phyloP scores from a whole-genome alignment of 2,329 filamentous ascomycete species.

The Scedosporium boydii region DNA sequence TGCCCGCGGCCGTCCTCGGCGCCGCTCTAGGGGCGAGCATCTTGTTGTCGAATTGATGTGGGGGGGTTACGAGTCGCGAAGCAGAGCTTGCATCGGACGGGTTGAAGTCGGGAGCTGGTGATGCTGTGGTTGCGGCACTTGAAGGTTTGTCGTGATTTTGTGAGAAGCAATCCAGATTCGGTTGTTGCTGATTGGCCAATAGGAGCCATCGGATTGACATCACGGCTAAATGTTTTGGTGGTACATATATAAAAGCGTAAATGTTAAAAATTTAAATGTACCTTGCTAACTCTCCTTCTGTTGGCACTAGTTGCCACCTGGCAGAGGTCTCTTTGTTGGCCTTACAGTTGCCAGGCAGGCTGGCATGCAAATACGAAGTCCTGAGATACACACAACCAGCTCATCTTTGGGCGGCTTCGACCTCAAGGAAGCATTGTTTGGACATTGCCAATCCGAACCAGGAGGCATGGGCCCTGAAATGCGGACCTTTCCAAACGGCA shows the following conservation, averaged over 20 bases:
- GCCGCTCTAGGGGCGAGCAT: constrained; percentile 37
- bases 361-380: too few species aligned
- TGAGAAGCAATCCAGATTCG: constrained; percentile 9
- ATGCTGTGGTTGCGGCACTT: constrained; percentile 23
- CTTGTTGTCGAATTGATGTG: constrained; percentile 16
- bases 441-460: too few species aligned
- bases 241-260: not conserved
- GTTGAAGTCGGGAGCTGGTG: constrained; percentile 17
- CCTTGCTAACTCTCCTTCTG: not conserved
- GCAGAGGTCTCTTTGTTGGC: too few species aligned
- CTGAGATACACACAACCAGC: too few species aligned
- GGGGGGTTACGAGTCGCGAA: constrained; percentile 1
- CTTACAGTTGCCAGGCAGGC: too few species aligned
- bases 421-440: too few species aligned
- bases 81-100: constrained; percentile 14
- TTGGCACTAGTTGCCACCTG: too few species aligned
- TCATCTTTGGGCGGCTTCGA: too few species aligned
- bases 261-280: not conserved
- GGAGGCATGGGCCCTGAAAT: too few species aligned
- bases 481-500: not conserved
- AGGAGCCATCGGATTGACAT: constrained; percentile 7
- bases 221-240: constrained; percentile 1
- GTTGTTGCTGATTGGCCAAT: constrained; percentile 31
- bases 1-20: constrained; percentile 26
- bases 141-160: constrained; percentile 17